Percentiles rank a stretch among this genome's conserved stretches.
These are phyloP conservation scores for Lotus japonicus DNA, from an alignment of 306 rosid species.

Conservation along the genomic window DNA sequence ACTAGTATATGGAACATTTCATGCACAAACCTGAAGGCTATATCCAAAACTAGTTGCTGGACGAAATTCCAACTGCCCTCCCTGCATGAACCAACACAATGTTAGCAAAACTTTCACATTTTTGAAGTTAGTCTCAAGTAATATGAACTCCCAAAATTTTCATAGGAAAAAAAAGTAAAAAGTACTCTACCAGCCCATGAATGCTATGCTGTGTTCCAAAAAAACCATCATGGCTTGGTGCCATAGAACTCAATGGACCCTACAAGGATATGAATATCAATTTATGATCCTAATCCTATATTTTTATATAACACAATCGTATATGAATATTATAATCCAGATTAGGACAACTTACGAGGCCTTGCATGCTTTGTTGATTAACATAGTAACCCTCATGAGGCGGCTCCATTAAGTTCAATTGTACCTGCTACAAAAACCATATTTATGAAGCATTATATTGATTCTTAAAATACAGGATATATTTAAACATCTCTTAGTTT, in stretches of 20 bases:
- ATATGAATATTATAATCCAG: neutral
- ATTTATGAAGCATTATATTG: neutral
- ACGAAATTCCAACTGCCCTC: slow-evolving; percentile 70
- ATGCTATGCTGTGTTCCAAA: slow-evolving; percentile 72
- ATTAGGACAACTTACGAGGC: slow-evolving; percentile 51
- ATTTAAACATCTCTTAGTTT: neutral
- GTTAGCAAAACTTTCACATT: slow-evolving; percentile 3
- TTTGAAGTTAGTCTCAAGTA: neutral
- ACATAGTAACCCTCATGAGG: slow-evolving; percentile 88
- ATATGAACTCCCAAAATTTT: neutral
- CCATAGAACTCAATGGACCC: slow-evolving; percentile 78
- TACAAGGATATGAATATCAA: slow-evolving; percentile 26
- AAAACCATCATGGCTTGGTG: slow-evolving; percentile 65
- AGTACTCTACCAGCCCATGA: slow-evolving; percentile 68
- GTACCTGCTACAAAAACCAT: slow-evolving; percentile 43
- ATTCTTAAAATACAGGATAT: neutral
- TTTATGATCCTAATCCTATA: slow-evolving; percentile 4
- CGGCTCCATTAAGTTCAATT: slow-evolving; percentile 91
- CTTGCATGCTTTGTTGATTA: slow-evolving; percentile 75
- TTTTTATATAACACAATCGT: neutral
- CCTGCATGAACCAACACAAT: slow-evolving; percentile 41
- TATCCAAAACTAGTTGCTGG: slow-evolving; percentile 58
- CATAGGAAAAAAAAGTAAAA: neutral
- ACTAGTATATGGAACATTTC: neutral
- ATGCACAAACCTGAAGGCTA: slow-evolving; percentile 64